Percentiles rank a stretch among this genome's conserved stretches.
These are phyloP conservation scores for Didymella exigua DNA, from an alignment of 2,329 filamentous ascomycete species.

Conservation along the genomic window DNA sequence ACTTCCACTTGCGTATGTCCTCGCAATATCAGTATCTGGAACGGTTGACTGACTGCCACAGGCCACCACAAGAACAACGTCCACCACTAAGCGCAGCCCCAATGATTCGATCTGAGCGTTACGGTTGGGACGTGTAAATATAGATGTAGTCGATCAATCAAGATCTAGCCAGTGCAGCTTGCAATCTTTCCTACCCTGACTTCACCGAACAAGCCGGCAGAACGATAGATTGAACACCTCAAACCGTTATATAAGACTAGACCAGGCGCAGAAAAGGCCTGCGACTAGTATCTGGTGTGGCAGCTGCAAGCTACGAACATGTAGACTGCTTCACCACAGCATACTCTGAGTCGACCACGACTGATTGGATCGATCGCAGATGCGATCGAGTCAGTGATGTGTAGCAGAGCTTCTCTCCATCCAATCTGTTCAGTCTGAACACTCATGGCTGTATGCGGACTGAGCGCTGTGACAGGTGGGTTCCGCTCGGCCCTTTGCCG, in stretches of 20 bases:
- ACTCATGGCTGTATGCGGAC: constrained; percentile 11
- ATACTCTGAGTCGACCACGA: neutral
- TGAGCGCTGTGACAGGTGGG: constrained; percentile 3
- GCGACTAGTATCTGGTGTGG: too few relatives aligned
- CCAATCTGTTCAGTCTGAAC: neutral
- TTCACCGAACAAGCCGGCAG: neutral
- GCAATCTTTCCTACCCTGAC: neutral
- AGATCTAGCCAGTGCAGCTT: constrained; percentile 31
- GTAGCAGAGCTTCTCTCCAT: neutral
- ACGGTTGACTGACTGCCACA: constrained; percentile 50
- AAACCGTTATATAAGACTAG: neutral
- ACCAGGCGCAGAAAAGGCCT: neutral
- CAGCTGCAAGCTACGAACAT: neutral
- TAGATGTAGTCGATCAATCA: constrained; percentile 48
- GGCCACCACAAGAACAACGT: constrained; percentile 99
- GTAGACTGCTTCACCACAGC: neutral
- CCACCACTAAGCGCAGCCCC: constrained; percentile 75
- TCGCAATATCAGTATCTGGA: neutral
- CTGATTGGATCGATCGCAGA: neutral
- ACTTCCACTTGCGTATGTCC: constrained; percentile 96
- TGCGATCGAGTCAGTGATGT: too few relatives aligned
- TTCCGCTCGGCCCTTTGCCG: constrained; percentile 5
- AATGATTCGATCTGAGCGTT: constrained; percentile 19
- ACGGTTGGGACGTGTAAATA: constrained; percentile 44
- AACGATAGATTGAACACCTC: neutral